Base-by-base conservation (phyloP, 208 protist species). In the Naegleria fowleri region DNA sequence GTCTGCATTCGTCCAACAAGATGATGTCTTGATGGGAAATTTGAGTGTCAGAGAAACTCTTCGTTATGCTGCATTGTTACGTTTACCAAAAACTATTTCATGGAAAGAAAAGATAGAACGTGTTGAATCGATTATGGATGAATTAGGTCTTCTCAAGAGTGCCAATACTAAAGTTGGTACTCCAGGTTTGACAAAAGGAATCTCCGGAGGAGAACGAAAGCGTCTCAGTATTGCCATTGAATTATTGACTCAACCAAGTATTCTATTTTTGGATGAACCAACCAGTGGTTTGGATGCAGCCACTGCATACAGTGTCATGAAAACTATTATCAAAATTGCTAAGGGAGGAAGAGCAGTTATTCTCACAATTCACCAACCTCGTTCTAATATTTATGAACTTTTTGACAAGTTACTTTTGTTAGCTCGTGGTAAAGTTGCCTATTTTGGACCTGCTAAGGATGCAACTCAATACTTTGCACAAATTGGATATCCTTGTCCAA, bases 31-130 rank as follows among this genome's bases (percentile, higher is more conserved):
- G 16, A 92, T 97, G 90, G 95, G 95, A 22, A 94, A 94, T 25
- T 91, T 98, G 38, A 98, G 96, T 29, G 97, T 97, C 29, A 92
- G 92, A 51, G 94, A 98, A 92, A 97, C 95, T 0, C 95, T 98
- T 92, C 90, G 93, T 48, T 98, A 97, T 93, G 41, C 84, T 13
- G 39, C 84, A 38, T 29, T 88, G 5, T 55, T 88, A 58, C 39
- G 84, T 39, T 38, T 88, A 36, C n/a, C 43, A 58, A 88, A 88
- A 36, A 39, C 36, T 58, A 88, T 88, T 58, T 58, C 41, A 39
- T 36, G 84, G 16, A 95, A 96, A 7, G 96, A 96, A n/a, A 93
- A 94, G 5, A 93, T 98, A n/a, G 97, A 97, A 90, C 48, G 93
- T 79, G 95, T 97, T 76, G 91, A 96, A 40, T 93, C 96, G 76